Evolutionary conservation across 306 rosid species (phyloP).

Genomic region (Trichosanthes truncata): DNA sequence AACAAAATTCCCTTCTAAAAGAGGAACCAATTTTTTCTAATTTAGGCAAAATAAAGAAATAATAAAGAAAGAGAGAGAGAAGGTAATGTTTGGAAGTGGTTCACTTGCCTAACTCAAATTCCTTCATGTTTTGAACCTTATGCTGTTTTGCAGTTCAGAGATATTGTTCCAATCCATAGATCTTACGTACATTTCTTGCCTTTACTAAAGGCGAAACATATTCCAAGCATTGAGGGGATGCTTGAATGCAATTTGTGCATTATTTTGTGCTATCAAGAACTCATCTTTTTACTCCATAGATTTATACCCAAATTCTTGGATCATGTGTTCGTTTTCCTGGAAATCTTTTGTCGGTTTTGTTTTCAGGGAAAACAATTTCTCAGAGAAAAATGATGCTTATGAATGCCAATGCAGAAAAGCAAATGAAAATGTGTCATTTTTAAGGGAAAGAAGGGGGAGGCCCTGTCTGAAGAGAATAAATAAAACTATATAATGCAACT

Average conservation of each 20-base stretch:
- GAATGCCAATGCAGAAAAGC: conserved; percentile 2
- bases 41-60: neutral
- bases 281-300: neutral
- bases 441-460: neutral
- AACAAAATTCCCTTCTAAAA: neutral
- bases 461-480: conserved; percentile 1
- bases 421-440: neutral
- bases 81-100: neutral
- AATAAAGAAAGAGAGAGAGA: neutral
- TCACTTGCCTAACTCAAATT: neutral
- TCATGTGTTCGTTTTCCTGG: neutral
- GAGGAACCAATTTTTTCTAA: neutral
- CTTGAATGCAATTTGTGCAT: neutral
- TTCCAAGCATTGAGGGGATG: neutral
- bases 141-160: conserved; percentile 5
- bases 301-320: neutral
- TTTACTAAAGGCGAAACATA: conserved; percentile 9
- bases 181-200: conserved; percentile 5
- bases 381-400: neutral
- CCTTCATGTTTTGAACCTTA: conserved; percentile 6
- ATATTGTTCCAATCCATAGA: conserved; percentile 9
- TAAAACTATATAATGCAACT: neutral
- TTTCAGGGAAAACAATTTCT: neutral
- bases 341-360: neutral
- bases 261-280: neutral